Conservation (phyloP, 148 eudicot species). For the Rhododendron molle region DNA sequence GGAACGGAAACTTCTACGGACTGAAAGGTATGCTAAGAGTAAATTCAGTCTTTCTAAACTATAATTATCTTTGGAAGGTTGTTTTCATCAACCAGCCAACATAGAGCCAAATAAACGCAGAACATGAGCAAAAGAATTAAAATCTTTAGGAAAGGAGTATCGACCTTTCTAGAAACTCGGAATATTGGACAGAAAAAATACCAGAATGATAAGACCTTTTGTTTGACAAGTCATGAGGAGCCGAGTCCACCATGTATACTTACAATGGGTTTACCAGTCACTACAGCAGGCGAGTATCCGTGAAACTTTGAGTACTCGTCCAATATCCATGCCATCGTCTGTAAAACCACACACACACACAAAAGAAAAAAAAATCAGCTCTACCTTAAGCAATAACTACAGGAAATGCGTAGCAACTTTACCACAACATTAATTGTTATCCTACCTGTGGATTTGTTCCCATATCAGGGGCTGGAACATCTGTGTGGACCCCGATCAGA, state of each 20-base stretch:
- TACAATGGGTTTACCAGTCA: conserved; percentile 95
- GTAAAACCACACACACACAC: conserved; percentile 8
- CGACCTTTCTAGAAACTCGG: not conserved
- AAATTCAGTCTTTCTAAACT: not conserved
- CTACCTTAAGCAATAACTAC: not conserved
- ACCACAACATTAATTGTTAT: not conserved
- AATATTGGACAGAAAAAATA: not conserved
- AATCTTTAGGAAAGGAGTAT: not conserved
- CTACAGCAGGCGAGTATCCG: conserved; percentile 98
- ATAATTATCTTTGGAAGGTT: not conserved
- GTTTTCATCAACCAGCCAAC: not conserved
- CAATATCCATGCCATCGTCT: conserved; percentile 99
- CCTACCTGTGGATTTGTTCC: conserved; percentile 92
- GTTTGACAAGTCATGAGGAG: not conserved
- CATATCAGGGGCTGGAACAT: conserved; percentile 99
- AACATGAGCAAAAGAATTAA: not conserved
- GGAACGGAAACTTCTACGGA: not conserved
- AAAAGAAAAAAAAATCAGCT: not conserved
- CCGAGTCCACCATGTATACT: conserved; percentile 23
- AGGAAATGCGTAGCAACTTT: not conserved
- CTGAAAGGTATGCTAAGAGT: not conserved
- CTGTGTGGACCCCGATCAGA: conserved; percentile 89
- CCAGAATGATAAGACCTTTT: not conserved
- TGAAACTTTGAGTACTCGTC: conserved; percentile 98
- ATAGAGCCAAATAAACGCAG: not conserved